Base-by-base conservation (phyloP, 2,329 filamentous ascomycete genomes). In the Rutstroemia sydowiana region DNA sequence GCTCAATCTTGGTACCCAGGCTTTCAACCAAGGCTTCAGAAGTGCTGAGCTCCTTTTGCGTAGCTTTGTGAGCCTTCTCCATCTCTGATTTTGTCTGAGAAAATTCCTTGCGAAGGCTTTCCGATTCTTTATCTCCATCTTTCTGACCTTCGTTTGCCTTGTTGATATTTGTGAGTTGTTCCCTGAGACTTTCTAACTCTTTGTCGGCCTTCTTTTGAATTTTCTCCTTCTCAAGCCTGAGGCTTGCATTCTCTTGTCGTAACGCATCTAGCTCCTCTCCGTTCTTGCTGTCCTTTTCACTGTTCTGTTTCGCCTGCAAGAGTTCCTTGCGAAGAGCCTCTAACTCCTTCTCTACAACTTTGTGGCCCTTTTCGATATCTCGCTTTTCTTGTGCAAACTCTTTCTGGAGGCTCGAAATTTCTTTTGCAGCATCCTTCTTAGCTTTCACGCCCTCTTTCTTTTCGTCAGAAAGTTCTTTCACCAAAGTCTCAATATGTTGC, bases 11-110 rank as follows among this genome's bases (percentile, higher is more conserved):
- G 20, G 55, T 57, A 50, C 66, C 51, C 1, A 61, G 53, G 18
- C 80, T 79, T 48, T 81, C 82, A 14, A 93, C 81, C 56, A 83
- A 77, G 6, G 75, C 75, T 41, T 85, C 79, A 43, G 78, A 78
- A 23, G 64, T 60, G 21, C 65, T 60, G 3, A 55, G 18, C 34
- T 58, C 66, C 21, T 63, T 65, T 34, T 65, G 64, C 5, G 46
- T 58, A 30, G 57, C 54, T 48, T 57, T 58, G 2, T 54, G 52
- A 55, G 52, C 48, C 34, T 64, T 58, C 32, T 59, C 57, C 23
- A 45, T 62, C 59, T 59, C 67, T 60, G 20, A 57, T 46, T 65
- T 67, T 42, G 64, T 61, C 31, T 57, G 56, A 11, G 65, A 61
- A 13, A 70, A 57, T 26, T 71, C 68, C 18, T 67, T 68, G 41